A percentile compares a stretch with the other conserved stretches of the same genome.
phyloP scores from a whole-genome alignment of 2,329 filamentous ascomycete genomes.

The Intubia oerlemansii region DNA sequence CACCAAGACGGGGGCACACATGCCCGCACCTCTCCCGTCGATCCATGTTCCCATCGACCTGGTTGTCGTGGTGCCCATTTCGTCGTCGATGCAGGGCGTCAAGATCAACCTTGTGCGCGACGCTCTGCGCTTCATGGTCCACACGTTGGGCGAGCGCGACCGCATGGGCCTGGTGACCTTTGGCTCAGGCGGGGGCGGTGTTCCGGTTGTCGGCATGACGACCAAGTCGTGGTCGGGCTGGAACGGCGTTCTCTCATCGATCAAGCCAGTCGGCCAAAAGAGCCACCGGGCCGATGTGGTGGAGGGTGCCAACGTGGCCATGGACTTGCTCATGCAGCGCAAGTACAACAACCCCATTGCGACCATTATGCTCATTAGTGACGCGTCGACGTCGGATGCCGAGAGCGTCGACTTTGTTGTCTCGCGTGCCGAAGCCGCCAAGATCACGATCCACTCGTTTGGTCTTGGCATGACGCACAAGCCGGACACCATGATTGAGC shows the following conservation, averaged over 20 bases:
- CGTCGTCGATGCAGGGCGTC: slow-evolving; percentile 96
- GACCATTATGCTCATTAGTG: slow-evolving; percentile 89
- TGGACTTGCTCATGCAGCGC: slow-evolving; percentile 96
- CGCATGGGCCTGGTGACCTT: slow-evolving; percentile 96
- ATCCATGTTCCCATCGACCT: slow-evolving; percentile 86
- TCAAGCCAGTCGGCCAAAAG: slow-evolving; percentile 89
- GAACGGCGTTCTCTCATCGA: slow-evolving; percentile 66
- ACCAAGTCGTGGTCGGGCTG: slow-evolving; percentile 87
- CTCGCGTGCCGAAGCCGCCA: slow-evolving; percentile 86
- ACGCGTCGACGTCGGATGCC: slow-evolving; percentile 81
- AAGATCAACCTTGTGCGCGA: slow-evolving; percentile 92
- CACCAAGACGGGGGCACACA: slow-evolving; percentile 21
- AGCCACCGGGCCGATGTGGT: slow-evolving; percentile 91
- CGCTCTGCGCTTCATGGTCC: slow-evolving; percentile 77
- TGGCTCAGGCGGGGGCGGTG: slow-evolving; percentile 79
- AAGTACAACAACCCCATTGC: slow-evolving; percentile 91
- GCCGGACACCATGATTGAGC: slow-evolving; percentile 94
- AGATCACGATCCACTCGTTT: slow-evolving; percentile 93
- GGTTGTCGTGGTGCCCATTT: slow-evolving; percentile 90
- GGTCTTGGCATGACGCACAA: slow-evolving; percentile 93
- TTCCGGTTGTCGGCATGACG: slow-evolving; percentile 95
- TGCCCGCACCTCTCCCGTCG: slow-evolving; percentile 19
- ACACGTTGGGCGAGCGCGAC: slow-evolving; percentile 75
- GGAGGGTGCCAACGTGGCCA: slow-evolving; percentile 90
- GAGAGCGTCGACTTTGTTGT: slow-evolving; percentile 97